Conservation (phyloP, 768 basidiomycete genomes). For the Termitomyces sp. region DNA sequence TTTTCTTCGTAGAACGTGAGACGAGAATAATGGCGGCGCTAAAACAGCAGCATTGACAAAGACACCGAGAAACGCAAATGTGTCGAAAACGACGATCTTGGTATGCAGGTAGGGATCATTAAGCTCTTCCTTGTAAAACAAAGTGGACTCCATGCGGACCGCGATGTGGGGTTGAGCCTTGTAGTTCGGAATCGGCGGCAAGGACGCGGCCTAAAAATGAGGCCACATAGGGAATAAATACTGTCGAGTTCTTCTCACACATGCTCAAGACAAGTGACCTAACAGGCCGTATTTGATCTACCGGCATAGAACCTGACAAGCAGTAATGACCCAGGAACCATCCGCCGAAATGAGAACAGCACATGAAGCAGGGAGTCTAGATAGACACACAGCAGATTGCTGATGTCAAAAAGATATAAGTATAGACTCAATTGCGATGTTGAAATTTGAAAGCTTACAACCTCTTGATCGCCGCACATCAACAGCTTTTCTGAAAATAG, state of each 20-base stretch:
- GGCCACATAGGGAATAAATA: neutral
- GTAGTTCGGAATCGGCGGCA: too few relatives aligned
- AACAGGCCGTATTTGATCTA: neutral
- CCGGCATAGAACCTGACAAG: neutral
- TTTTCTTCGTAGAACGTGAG: neutral
- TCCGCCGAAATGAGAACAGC: neutral
- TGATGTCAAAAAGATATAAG: too few relatives aligned
- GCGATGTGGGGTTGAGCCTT: neutral
- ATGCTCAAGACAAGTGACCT: neutral
- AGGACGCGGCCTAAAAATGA: neutral
- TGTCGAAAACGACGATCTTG: neutral
- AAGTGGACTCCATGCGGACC: neutral
- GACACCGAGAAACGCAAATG: slow-evolving; percentile 1
- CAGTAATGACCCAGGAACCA: neutral
- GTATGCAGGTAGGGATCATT: neutral
- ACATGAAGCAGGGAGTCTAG: neutral
- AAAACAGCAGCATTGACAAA: slow-evolving; percentile 1
- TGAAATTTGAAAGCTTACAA: too few relatives aligned
- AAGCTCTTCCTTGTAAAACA: neutral
- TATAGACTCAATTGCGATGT: too few relatives aligned
- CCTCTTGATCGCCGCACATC: too few relatives aligned
- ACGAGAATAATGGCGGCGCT: neutral
- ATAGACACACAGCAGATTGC: neutral
- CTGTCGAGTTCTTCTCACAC: neutral
- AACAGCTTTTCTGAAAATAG: too few relatives aligned